phyloP scores from a whole-genome alignment of 306 rosid species.

The Cucumis cinereus region DNA sequence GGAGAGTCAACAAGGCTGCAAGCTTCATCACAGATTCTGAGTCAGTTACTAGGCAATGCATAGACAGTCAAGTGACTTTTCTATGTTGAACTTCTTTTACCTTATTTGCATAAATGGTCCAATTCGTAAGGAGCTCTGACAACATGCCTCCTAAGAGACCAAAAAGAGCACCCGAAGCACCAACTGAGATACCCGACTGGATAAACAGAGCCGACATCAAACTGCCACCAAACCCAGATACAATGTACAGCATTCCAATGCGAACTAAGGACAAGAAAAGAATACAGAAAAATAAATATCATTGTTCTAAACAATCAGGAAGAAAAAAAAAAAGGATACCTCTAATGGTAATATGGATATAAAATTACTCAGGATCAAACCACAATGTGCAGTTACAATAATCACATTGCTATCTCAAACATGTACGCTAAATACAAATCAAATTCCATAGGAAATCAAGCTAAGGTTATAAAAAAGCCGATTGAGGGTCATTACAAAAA shows the following conservation, averaged over 20 bases:
- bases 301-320: neutral
- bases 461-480: neutral
- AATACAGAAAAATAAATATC: neutral
- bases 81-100: slow-evolving; percentile 1
- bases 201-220: slow-evolving; percentile 13
- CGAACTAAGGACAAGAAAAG: slow-evolving; percentile 2
- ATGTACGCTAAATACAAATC: neutral
- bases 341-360: neutral
- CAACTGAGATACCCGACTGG: slow-evolving; percentile 8
- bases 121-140: slow-evolving; percentile 11
- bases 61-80: neutral
- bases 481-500: neutral
- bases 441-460: neutral
- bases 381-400: neutral
- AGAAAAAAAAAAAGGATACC: neutral
- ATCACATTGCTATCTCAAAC: neutral
- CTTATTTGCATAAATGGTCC: slow-evolving; percentile 14
- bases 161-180: slow-evolving; percentile 6
- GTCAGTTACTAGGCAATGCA: neutral
- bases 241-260: slow-evolving; percentile 5
- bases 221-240: slow-evolving; percentile 16
- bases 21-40: neutral
- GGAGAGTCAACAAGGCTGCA: slow-evolving; percentile 16
- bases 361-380: neutral
- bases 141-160: slow-evolving; percentile 16